These are phyloP conservation scores for Globisporangium apiculatum DNA, from an alignment of 352 stramenopile genomes.

Conservation along the genomic window DNA sequence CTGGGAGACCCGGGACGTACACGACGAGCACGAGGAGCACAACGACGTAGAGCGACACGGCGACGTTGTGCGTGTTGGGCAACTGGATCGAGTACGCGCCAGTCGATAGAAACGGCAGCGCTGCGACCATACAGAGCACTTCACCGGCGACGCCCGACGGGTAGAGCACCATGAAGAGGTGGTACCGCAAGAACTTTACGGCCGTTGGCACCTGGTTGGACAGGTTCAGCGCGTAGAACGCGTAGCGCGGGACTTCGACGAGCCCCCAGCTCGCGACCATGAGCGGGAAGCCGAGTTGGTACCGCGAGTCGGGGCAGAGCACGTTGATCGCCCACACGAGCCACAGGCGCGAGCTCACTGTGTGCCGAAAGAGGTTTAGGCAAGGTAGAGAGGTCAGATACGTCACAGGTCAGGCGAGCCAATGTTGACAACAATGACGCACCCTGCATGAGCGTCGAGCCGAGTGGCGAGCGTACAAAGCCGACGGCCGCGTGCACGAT, in stretches of 20 bases:
- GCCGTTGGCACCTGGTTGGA: constrained; percentile 90
- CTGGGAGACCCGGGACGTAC: constrained; percentile 67
- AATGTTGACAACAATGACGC: not conserved
- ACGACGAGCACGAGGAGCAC: constrained; percentile 61
- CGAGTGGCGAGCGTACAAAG: constrained; percentile 93
- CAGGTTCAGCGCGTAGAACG: constrained; percentile 96
- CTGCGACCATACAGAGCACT: constrained; percentile 70
- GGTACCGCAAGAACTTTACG: constrained; percentile 97
- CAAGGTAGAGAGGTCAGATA: not conserved
- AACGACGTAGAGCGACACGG: constrained; percentile 65
- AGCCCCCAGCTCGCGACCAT: constrained; percentile 87
- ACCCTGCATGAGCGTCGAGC: constrained; percentile 91
- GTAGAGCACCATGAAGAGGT: constrained; percentile 98
- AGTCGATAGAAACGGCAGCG: constrained; percentile 43
- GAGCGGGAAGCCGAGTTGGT: constrained; percentile 80
- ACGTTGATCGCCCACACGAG: constrained; percentile 94
- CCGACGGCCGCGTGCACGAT: constrained; percentile 94
- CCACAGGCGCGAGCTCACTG: constrained; percentile 87
- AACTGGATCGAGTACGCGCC: constrained; percentile 65
- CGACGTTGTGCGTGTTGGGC: constrained; percentile 73
- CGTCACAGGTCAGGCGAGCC: constrained; percentile 22
- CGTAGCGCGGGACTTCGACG: constrained; percentile 94
- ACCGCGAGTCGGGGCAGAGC: constrained; percentile 63
- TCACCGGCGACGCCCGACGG: constrained; percentile 93
- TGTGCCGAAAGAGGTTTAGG: not conserved